Conservation (phyloP, 441 rosid genomes). For the Pelargonium australe region DNA sequence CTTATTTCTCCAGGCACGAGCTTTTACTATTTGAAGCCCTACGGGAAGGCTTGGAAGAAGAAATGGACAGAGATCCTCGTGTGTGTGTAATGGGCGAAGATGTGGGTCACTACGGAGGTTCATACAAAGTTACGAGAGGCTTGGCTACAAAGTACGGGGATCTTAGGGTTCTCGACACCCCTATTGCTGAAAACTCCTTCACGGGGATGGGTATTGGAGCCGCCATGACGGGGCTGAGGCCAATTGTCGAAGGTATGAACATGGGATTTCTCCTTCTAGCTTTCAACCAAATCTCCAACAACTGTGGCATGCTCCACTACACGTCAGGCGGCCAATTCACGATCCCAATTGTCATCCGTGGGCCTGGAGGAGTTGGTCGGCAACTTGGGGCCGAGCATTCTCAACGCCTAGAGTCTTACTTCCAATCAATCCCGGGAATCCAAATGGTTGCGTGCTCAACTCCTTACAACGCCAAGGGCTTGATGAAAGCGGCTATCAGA, state of each 20-base stretch:
- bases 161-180: slow-evolving; percentile 96
- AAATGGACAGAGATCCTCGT: slow-evolving; percentile 85
- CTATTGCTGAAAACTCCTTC: slow-evolving; percentile 95
- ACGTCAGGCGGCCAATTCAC: slow-evolving; percentile 97
- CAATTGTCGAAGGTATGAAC: slow-evolving; percentile 92
- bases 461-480: slow-evolving; percentile 92
- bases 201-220: slow-evolving; percentile 99
- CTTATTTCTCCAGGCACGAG: slow-evolving; percentile 52
- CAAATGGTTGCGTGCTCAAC: slow-evolving; percentile 99
- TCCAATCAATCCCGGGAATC: slow-evolving; percentile 95
- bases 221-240: slow-evolving; percentile 93
- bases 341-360: slow-evolving; percentile 84
- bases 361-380: slow-evolving; percentile 97
- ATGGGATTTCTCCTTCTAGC: slow-evolving; percentile 98
- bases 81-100: slow-evolving; percentile 98
- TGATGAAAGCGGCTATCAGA: slow-evolving; percentile 95
- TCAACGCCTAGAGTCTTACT: slow-evolving; percentile 88
- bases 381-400: slow-evolving; percentile 99
- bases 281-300: slow-evolving; percentile 97
- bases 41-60: slow-evolving; percentile 92
- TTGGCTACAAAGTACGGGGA: slow-evolving; percentile 79
- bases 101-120: slow-evolving; percentile 97
- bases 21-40: slow-evolving; percentile 88
- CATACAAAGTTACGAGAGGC: slow-evolving; percentile 84
- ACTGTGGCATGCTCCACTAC: slow-evolving; percentile 98